Base-by-base conservation (phyloP, 225 moss, liverwort and hornwort species). In the Physcomitrellopsis africana region DNA sequence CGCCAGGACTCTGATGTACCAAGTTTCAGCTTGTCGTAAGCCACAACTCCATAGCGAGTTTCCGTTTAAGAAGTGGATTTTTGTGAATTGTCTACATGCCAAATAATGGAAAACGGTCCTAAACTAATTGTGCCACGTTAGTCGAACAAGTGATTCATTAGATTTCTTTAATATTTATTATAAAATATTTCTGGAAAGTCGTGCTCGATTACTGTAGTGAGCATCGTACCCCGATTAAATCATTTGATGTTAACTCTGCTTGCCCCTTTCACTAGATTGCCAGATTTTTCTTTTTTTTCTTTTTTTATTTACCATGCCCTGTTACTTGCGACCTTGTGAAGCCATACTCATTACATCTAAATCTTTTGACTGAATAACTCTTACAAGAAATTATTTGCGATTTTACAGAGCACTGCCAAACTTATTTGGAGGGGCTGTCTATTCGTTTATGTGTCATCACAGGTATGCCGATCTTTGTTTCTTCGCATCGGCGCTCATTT, bases 371-470 rank as follows among this genome's bases (percentile, higher is more conserved):
- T 63, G 63, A 65, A 7, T 3, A 74, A 73, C 43, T 47, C 72
- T 73, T 4, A 79, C 51, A 59, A 29, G 53, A 49, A 54, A 32
- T 20, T 37, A 37, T 37, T 37, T 37, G 27, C 18, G 26, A 24
- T 74, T 61, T 63, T 68, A 13, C 92, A 99, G 97, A 75, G 91
- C 97, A 76, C 76, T 99, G 43, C 94, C 97, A 76, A 99, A 99
- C 77, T 77, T 99, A 54, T 99, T 95, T 86, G 97, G 97, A 84
- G 97, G 97, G 81, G 90, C 93, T 57, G 92, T 99, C n/a, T 99
- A 99, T 69, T 92, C 97, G 1, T 99, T 99, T 75, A 93, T 99
- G 97, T 95, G 95, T 79, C 97, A 99, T 76, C 94, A 99, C 90
- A 93, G 97, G 97, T 93, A 67, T 69, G 77, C 10, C 51, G 19